A percentile compares a stretch with the other conserved stretches of the same genome.
Evolutionary conservation across 352 stramenopile species (phyloP).

Genomic region (Bremia lactucae): DNA sequence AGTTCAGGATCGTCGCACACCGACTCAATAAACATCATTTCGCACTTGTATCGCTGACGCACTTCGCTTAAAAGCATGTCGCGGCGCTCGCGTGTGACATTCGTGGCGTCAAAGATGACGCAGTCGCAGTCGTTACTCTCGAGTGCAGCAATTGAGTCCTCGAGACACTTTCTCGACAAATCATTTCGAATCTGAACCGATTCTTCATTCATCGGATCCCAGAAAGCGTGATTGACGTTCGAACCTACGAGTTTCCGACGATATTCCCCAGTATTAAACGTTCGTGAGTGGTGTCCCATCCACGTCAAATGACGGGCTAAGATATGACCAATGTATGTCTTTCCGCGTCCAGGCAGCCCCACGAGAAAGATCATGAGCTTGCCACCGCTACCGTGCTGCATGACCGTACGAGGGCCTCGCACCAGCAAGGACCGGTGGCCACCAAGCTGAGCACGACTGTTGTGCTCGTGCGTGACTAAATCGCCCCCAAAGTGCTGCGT

Average conservation of each 20-base stretch:
- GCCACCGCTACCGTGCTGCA: slow-evolving; percentile 33
- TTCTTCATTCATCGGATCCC: slow-evolving; percentile 65
- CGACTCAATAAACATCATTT: slow-evolving; percentile 79
- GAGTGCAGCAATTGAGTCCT: slow-evolving; percentile 57
- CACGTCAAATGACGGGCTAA: slow-evolving; percentile 72
- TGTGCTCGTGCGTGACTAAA: slow-evolving; percentile 72
- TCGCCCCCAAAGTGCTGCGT: slow-evolving; percentile 82
- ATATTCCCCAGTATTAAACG: slow-evolving; percentile 81
- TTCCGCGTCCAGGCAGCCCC: slow-evolving; percentile 63
- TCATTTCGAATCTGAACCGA: slow-evolving; percentile 58
- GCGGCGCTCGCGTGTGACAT: slow-evolving; percentile 60
- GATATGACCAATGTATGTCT: slow-evolving; percentile 81
- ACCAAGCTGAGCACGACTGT: slow-evolving; percentile 48
- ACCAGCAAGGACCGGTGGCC: slow-evolving; percentile 65
- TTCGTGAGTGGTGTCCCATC: slow-evolving; percentile 75
- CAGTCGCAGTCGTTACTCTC: slow-evolving; percentile 65
- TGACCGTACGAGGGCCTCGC: slow-evolving; percentile 20
- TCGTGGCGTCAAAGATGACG: slow-evolving; percentile 79
- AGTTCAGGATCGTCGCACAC: slow-evolving; percentile 63
- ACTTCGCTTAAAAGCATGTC: slow-evolving; percentile 47
- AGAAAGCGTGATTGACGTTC: slow-evolving; percentile 72
- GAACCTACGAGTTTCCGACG: slow-evolving; percentile 52
- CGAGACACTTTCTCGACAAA: slow-evolving; percentile 55
- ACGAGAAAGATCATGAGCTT: slow-evolving; percentile 82
- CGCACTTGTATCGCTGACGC: slow-evolving; percentile 53